Conservation (phyloP, 23 red algal species). For the Gracilaria domingensis region DNA sequence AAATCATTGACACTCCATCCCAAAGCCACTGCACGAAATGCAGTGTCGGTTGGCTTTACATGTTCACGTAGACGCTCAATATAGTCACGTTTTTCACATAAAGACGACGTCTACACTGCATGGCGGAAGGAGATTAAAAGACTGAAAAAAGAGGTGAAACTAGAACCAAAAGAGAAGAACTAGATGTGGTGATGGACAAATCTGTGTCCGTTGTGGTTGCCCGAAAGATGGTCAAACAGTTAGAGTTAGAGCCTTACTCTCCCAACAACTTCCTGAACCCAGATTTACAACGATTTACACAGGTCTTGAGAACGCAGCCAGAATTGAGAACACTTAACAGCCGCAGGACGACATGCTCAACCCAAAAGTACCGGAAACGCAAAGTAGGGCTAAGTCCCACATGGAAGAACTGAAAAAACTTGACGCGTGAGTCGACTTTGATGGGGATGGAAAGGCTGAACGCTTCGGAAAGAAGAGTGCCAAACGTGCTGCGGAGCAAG, state of each 20-base stretch:
- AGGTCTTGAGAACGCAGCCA: slow-evolving; percentile 58
- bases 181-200: slow-evolving; percentile 12
- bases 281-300: slow-evolving; percentile 57
- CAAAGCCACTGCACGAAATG: too few relatives aligned
- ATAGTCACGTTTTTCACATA: too few relatives aligned
- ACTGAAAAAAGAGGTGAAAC: slow-evolving; percentile 11
- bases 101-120: slow-evolving; percentile 74
- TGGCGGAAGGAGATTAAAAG: slow-evolving; percentile 62
- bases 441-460: slow-evolving; percentile 44
- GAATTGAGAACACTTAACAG: slow-evolving; percentile 46
- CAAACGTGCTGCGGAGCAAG: slow-evolving; percentile 24
- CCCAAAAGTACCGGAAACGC: slow-evolving; percentile 39
- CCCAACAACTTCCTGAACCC: slow-evolving; percentile 54
- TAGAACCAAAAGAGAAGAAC: slow-evolving; percentile 55
- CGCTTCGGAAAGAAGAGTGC: slow-evolving; percentile 36
- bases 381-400: slow-evolving; percentile 7
- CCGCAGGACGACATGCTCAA: slow-evolving; percentile 59
- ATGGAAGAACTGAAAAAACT: slow-evolving; percentile 38
- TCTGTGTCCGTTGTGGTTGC: slow-evolving; percentile 14
- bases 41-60: too few relatives aligned
- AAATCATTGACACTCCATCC: too few relatives aligned
- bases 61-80: too few relatives aligned
- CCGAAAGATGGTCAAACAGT: slow-evolving; percentile 38
- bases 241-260: slow-evolving; percentile 46
- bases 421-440: slow-evolving; percentile 36